phyloP scores from a whole-genome alignment of 2,329 filamentous ascomycete species.

The Seiridium cupressi region DNA sequence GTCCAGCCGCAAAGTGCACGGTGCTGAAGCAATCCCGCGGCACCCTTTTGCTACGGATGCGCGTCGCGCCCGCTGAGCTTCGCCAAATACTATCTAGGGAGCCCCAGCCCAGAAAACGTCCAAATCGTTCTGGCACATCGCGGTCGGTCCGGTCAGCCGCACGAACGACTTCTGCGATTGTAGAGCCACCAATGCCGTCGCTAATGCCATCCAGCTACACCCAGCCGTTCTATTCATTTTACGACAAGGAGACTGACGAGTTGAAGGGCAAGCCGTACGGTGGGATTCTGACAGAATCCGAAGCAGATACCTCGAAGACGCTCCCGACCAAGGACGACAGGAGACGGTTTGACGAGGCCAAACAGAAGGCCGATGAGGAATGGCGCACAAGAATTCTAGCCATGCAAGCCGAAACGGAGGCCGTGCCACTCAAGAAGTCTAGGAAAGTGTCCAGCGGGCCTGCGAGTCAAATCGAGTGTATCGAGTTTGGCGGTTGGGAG shows the following conservation, averaged over 20 bases:
- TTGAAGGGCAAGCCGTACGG: constrained; percentile 92
- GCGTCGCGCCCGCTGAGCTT: constrained; percentile 57
- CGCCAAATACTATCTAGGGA: constrained; percentile 57
- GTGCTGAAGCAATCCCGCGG: constrained; percentile 37
- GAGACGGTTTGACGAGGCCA: constrained; percentile 83
- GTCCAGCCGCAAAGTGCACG: constrained; percentile 36
- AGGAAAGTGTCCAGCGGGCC: constrained; percentile 81
- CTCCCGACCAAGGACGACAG: constrained; percentile 79
- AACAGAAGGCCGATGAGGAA: constrained; percentile 86
- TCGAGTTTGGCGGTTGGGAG: constrained; percentile 96
- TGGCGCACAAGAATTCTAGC: constrained; percentile 69
- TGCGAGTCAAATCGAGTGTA: constrained; percentile 96
- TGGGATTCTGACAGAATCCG: constrained; percentile 82
- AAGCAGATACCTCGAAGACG: constrained; percentile 89
- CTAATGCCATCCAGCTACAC: constrained; percentile 60
- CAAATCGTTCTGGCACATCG: constrained; percentile 30
- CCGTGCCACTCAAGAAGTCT: constrained; percentile 58
- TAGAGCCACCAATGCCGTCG: constrained; percentile 52
- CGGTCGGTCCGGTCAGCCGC: constrained; percentile 30
- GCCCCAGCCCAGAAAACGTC: constrained; percentile 54
- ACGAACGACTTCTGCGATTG: constrained; percentile 27
- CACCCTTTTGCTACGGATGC: constrained; percentile 57
- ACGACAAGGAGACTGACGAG: constrained; percentile 86
- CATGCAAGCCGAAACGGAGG: constrained; percentile 62
- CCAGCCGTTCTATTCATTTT: constrained; percentile 83